phyloP scores from a whole-genome alignment of 805 yeast genomes.

The Dipodascus geniculatus region DNA sequence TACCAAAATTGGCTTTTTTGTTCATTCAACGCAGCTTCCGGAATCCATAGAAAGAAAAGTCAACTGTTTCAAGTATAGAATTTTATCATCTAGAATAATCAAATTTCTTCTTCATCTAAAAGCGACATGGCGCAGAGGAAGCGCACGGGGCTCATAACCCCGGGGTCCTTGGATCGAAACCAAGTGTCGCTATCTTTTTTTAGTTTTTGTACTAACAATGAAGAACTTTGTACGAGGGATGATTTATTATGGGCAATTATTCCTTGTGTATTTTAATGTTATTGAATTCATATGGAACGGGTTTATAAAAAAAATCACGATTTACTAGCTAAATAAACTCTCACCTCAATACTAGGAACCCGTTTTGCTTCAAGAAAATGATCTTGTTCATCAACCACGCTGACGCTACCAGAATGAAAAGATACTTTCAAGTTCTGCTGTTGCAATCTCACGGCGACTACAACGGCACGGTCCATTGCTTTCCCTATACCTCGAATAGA shows the following conservation, averaged over 20 bases:
- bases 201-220: background rate
- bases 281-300: no score
- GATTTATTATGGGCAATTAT: no score
- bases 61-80: no score
- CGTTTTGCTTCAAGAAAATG: background rate
- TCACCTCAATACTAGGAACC: background rate
- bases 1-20: no score
- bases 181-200: conserved; percentile 60
- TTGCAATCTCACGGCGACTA: background rate
- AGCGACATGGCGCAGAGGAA: conserved; percentile 47
- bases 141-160: conserved; percentile 97
- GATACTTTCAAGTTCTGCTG: background rate
- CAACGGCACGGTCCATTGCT: background rate
- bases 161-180: conserved; percentile 91
- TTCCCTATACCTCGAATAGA: background rate
- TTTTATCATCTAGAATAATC: no score
- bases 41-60: no score
- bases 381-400: conserved; percentile 1
- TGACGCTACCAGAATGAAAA: background rate
- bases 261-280: no score
- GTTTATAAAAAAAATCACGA: background rate
- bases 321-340: background rate
- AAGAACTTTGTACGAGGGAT: no score
- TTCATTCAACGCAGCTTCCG: no score
- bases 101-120: no score